Conservation (phyloP, 805 yeast species). For the Wickerhamiella lipophila region DNA sequence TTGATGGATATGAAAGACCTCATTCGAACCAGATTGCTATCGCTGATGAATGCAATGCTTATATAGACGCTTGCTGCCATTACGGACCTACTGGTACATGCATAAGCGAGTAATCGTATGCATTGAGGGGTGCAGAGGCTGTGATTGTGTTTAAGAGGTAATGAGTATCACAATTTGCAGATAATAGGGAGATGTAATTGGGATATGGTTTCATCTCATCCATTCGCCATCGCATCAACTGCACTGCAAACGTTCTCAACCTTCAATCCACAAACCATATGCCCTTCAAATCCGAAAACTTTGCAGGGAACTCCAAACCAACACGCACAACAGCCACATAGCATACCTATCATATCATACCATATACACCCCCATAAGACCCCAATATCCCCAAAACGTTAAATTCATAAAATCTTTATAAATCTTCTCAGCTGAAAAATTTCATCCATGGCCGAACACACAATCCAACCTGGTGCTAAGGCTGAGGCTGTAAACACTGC, state of each 20-base stretch:
- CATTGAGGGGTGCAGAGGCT: background rate
- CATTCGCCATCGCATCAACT: no score
- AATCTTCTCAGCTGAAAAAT: conserved; percentile 8
- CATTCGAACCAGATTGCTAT: background rate
- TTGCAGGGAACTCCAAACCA: no score
- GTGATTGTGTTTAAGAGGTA: no score
- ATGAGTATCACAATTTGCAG: no score
- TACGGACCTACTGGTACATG: background rate
- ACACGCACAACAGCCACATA: background rate
- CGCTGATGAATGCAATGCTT: background rate
- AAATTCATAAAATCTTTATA: background rate
- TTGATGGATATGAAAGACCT: background rate
- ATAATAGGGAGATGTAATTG: no score
- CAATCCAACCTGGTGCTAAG: conserved; percentile 80
- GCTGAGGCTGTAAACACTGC: conserved; percentile 70
- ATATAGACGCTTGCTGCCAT: no score
- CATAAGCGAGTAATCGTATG: background rate
- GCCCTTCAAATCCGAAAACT: no score
- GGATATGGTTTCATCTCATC: no score
- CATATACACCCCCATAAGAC: background rate
- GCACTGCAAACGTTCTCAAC: no score
- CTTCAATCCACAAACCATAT: no score
- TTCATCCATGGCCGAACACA: conserved; percentile 36
- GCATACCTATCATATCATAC: no score
- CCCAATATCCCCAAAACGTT: background rate